Percentiles rank a stretch among this genome's conserved stretches.
phyloP scores from a whole-genome alignment of 495 filamentous ascomycete species.

The Penicillium goetzii region DNA sequence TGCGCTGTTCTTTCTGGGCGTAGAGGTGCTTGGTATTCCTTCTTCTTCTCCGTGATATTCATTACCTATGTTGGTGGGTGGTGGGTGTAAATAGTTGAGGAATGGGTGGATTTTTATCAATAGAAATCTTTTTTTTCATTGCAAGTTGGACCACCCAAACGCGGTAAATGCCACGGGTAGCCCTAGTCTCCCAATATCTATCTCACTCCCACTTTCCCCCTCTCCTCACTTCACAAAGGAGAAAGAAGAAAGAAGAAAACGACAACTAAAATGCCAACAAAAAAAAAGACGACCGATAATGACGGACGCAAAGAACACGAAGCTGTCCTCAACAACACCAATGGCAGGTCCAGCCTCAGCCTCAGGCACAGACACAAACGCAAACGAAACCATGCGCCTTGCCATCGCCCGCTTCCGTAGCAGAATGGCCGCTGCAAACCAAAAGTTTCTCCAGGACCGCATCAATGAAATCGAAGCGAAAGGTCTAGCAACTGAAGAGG shows the following conservation, averaged over 20 bases:
- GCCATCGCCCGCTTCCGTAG: slow-evolving; percentile 12
- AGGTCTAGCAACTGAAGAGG: slow-evolving; percentile 11
- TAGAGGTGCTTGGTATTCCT: no score
- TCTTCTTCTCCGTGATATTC: no score
- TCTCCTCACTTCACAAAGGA: background rate
- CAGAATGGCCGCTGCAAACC: slow-evolving; percentile 11
- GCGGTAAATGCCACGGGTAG: background rate
- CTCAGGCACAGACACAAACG: slow-evolving; percentile 6
- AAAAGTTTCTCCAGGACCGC: slow-evolving; percentile 14
- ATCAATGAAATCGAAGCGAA: slow-evolving; percentile 10
- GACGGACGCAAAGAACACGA: slow-evolving; percentile 5
- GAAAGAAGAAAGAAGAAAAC: background rate
- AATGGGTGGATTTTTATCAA: no score
- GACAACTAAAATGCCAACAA: background rate
- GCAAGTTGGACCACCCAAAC: background rate
- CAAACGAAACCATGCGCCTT: slow-evolving; percentile 15
- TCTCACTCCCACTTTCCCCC: background rate
- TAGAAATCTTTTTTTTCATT: no score
- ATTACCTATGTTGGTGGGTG: no score
- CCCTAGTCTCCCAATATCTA: background rate
- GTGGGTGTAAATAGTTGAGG: no score
- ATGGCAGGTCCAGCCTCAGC: slow-evolving; percentile 7
- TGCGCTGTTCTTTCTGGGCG: no score
- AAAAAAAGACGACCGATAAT: slow-evolving; percentile 4
- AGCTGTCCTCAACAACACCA: slow-evolving; percentile 1